A percentile compares a stretch with the other conserved stretches of the same genome.
Evolutionary conservation across 2,329 filamentous ascomycete genomes (phyloP).

Genomic region (Pyrenophora seminiperda): DNA sequence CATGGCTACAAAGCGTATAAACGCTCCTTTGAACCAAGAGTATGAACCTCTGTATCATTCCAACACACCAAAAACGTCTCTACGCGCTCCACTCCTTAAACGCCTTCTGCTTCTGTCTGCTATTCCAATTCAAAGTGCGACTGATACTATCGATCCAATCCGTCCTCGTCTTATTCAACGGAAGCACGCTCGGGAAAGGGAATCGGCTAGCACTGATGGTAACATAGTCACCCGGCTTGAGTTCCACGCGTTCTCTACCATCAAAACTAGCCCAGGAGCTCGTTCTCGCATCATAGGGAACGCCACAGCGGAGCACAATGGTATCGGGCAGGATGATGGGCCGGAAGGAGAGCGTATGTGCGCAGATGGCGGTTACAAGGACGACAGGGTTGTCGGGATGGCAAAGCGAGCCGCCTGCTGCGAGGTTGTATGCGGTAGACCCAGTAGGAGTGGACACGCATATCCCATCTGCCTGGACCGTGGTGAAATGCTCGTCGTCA

Average conservation of each 20-base stretch:
- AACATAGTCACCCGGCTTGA: conserved; percentile 79
- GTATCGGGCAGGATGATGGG: conserved; percentile 97
- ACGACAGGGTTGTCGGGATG: conserved; percentile 97
- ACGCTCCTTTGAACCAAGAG: no score
- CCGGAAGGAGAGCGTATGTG: conserved; percentile 91
- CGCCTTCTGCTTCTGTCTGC: conserved; percentile 73
- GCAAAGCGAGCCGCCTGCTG: conserved; percentile 91
- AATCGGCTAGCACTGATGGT: conserved; percentile 81
- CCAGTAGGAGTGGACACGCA: conserved; percentile 95
- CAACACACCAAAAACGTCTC: no score
- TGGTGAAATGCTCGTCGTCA: conserved; percentile 94
- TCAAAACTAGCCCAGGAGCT: conserved; percentile 98
- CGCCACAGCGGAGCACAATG: conserved; percentile 87
- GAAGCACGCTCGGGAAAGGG: conserved; percentile 78
- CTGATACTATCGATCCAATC: conserved; percentile 85
- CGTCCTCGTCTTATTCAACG: conserved; percentile 70
- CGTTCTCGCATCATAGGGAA: conserved; percentile 90
- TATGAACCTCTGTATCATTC: no score
- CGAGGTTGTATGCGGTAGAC: conserved; percentile 93
- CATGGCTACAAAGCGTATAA: no score
- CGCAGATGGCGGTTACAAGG: conserved; percentile 90
- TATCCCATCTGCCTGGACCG: conserved; percentile 88
- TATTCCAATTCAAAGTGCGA: conserved; percentile 81
- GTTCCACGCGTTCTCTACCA: conserved; percentile 78
- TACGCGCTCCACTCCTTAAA: conserved; percentile 42